Evolutionary conservation across 495 filamentous ascomycete genomes (phyloP).

Genomic region (Penicillium canescens): DNA sequence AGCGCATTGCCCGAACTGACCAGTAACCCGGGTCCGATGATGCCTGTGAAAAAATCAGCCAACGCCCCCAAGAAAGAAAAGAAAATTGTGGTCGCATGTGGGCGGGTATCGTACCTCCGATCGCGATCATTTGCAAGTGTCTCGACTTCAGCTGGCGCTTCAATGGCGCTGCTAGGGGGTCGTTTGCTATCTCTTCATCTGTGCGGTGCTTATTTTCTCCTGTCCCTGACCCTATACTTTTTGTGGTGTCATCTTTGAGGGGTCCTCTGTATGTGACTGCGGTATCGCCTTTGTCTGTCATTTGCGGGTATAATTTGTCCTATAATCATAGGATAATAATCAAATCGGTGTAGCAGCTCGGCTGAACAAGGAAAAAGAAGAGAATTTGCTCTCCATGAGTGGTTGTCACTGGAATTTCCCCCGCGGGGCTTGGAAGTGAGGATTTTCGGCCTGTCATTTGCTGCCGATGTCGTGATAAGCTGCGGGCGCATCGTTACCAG

Average conservation of each 20-base stretch:
- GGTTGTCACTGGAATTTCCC: too few species aligned
- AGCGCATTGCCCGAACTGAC: conserved; percentile 63
- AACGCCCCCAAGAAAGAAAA: conserved; percentile 34
- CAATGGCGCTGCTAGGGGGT: conserved; percentile 31
- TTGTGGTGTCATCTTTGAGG: not conserved
- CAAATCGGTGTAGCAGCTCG: not conserved
- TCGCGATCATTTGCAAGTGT: conserved; percentile 72
- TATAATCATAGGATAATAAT: not conserved
- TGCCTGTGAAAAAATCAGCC: conserved; percentile 24
- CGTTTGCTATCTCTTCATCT: conserved; percentile 12
- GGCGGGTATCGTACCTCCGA: conserved; percentile 40
- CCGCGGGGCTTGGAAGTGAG: too few species aligned
- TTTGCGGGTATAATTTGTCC: not conserved
- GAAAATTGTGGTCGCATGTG: conserved; percentile 8
- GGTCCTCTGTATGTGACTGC: conserved; percentile 10
- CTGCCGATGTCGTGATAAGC: conserved; percentile 35
- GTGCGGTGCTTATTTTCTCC: not conserved
- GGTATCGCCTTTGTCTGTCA: conserved; percentile 11
- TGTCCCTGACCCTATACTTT: conserved; percentile 1
- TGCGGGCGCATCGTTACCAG: conserved; percentile 2
- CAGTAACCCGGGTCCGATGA: conserved; percentile 47
- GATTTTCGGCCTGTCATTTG: conserved; percentile 19
- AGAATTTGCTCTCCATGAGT: too few species aligned
- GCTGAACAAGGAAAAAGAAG: too few species aligned
- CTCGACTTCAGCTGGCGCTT: conserved; percentile 61